Percentiles rank a stretch among this genome's conserved stretches.
These are phyloP conservation scores for Raffaelea albimanens DNA, from an alignment of 2,329 filamentous ascomycete genomes.

Conservation along the genomic window DNA sequence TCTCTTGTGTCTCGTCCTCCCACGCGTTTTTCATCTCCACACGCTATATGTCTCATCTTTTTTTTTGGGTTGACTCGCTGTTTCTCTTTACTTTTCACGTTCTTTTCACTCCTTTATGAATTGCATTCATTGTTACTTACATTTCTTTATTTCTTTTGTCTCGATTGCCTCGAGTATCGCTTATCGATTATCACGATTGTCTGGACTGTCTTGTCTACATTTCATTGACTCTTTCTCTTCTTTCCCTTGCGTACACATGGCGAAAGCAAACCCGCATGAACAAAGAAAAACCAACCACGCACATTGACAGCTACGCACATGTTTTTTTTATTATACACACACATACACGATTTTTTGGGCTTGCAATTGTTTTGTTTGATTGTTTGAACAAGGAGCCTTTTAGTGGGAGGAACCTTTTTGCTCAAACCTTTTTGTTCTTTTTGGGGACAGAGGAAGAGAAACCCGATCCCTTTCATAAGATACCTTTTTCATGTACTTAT, in stretches of 20 bases:
- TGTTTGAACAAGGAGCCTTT: not conserved
- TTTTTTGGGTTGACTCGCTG: no score
- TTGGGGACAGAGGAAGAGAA: no score
- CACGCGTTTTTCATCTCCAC: not conserved
- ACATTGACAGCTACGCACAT: not conserved
- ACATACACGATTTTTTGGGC: no score
- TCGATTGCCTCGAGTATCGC: not conserved
- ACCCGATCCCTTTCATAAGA: no score
- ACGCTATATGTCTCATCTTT: slow-evolving; percentile 1
- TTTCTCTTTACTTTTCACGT: no score
- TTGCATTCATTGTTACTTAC: slow-evolving; percentile 1
- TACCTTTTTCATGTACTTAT: no score
- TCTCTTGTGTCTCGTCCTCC: not conserved
- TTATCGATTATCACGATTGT: not conserved
- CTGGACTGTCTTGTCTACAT: no score
- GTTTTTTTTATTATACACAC: not conserved
- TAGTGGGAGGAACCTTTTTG: no score
- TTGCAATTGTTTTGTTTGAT: not conserved
- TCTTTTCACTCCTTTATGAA: not conserved
- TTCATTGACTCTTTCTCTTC: not conserved
- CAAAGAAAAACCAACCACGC: no score
- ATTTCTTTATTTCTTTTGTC: not conserved
- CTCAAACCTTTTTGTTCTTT: no score
- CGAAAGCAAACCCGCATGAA: not conserved
- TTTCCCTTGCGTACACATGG: not conserved